A percentile compares a stretch with the other conserved stretches of the same genome.
Conservation (phyloP, 441 rosid genomes). For the Pelargonium myrrhifolium region DNA sequence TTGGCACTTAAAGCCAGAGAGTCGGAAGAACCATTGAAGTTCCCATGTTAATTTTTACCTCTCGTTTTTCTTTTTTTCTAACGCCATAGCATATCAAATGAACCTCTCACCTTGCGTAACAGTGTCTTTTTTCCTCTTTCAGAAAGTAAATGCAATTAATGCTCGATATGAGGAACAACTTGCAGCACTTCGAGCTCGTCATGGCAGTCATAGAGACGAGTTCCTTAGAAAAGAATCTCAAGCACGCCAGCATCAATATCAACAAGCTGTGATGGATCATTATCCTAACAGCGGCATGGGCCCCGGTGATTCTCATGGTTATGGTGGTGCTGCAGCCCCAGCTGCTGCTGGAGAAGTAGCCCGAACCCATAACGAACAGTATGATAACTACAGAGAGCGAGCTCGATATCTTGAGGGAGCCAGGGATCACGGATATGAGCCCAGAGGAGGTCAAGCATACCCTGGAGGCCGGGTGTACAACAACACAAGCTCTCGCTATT, state of each 20-base stretch:
- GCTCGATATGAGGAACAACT: conserved; percentile 60
- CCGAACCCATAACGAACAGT: conserved; percentile 40
- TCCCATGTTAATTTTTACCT: background rate
- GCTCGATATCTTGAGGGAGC: conserved; percentile 38
- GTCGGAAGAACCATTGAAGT: background rate
- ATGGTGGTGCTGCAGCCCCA: conserved; percentile 30
- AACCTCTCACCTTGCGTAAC: background rate
- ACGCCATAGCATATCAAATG: background rate
- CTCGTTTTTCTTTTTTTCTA: background rate
- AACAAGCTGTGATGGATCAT: conserved; percentile 37
- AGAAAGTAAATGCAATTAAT: conserved; percentile 66
- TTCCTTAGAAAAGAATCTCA: conserved; percentile 55
- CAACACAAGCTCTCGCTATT: conserved; percentile 44
- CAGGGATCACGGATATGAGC: conserved; percentile 54
- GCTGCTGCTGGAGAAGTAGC: conserved; percentile 45
- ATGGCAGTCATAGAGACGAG: conserved; percentile 62
- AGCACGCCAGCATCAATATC: conserved; percentile 52
- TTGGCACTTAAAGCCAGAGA: background rate
- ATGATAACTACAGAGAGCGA: conserved; percentile 49
- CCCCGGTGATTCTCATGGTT: conserved; percentile 40
- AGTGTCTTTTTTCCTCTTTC: conserved; percentile 17
- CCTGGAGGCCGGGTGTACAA: conserved; percentile 51
- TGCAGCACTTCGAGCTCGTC: conserved; percentile 49
- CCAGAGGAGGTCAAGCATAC: conserved; percentile 39
- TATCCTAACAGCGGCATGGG: conserved; percentile 36